phyloP scores from a whole-genome alignment of 768 basidiomycete genomes.

The Lactarius trivialis region DNA sequence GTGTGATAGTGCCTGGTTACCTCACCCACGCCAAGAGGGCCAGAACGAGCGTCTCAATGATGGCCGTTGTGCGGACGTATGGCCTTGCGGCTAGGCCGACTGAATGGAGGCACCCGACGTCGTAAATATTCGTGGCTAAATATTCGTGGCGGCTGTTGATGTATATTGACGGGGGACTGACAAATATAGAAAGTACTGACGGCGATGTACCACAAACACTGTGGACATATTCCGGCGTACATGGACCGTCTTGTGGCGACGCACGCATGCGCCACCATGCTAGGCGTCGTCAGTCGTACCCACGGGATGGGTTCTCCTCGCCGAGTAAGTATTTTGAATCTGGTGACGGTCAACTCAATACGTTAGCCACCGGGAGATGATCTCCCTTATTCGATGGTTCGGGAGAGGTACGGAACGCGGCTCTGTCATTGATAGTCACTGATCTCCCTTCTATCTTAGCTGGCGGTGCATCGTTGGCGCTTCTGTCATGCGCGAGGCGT shows the following conservation, averaged over 20 bases:
- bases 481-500: neutral
- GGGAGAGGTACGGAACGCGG: neutral
- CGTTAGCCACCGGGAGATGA: neutral
- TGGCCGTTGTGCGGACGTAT: slow-evolving; percentile 9
- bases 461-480: neutral
- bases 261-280: neutral
- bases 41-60: neutral
- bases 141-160: neutral
- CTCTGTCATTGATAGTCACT: neutral
- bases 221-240: slow-evolving; percentile 2
- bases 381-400: neutral
- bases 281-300: neutral
- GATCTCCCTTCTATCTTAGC: neutral
- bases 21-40: neutral
- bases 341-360: neutral
- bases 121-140: slow-evolving; percentile 3
- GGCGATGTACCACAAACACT: neutral
- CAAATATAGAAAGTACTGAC: neutral
- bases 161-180: neutral
- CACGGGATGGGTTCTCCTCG: neutral
- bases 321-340: neutral
- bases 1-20: neutral
- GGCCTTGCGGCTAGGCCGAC: neutral
- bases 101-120: neutral
- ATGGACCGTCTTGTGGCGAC: neutral